Conservation (phyloP, 441 rosid genomes). For the Theobroma grandiflorum region DNA sequence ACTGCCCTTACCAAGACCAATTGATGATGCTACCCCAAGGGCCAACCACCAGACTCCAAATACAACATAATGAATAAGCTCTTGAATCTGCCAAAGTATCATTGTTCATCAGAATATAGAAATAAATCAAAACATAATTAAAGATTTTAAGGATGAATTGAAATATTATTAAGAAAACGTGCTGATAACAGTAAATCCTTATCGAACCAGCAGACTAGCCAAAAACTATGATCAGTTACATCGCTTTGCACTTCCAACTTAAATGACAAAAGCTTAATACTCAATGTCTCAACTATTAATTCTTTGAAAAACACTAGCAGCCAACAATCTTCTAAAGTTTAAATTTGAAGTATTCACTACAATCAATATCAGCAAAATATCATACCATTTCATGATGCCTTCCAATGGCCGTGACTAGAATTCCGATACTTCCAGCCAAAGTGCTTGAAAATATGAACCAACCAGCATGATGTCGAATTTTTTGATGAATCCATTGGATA, state of each 20-base stretch:
- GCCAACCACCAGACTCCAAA: constrained; percentile 95
- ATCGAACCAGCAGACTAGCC: not conserved
- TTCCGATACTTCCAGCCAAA: constrained; percentile 50
- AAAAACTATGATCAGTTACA: not conserved
- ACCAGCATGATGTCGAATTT: constrained; percentile 54
- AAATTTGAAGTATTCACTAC: not conserved
- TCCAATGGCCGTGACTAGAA: constrained; percentile 65
- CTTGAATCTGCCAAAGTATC: constrained; percentile 71
- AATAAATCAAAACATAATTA: not conserved
- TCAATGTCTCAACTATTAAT: not conserved
- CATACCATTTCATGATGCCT: constrained; percentile 83
- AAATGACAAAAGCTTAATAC: not conserved
- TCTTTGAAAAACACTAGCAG: not conserved
- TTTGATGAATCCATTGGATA: constrained; percentile 57
- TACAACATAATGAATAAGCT: constrained; percentile 59
- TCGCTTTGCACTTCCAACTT: not conserved
- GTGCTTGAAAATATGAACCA: constrained; percentile 64
- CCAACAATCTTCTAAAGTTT: not conserved
- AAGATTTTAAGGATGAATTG: not conserved
- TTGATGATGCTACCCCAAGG: constrained; percentile 96
- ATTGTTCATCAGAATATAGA: not conserved
- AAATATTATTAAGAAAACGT: not conserved
- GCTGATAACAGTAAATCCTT: not conserved
- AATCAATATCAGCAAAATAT: constrained; percentile 25
- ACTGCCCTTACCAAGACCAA: constrained; percentile 83